phyloP scores from a whole-genome alignment of 2,329 filamentous ascomycete species.

The Aspergillaceae sp. region DNA sequence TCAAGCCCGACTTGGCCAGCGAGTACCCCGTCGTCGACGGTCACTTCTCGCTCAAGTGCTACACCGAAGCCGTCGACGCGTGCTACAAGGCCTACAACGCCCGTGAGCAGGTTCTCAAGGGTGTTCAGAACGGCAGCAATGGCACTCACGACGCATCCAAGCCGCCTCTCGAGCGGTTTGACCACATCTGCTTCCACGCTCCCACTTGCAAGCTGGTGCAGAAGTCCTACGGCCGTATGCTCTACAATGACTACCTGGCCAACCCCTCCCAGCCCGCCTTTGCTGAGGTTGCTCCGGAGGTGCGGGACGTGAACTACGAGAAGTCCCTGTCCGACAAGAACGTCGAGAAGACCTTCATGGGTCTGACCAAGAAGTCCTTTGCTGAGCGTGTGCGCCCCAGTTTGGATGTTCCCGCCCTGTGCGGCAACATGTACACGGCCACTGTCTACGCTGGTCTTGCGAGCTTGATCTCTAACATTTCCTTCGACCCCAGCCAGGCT shows the following conservation, averaged over 20 bases:
- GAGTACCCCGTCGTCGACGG: conserved; percentile 82
- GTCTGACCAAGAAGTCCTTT: conserved; percentile 73
- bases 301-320: conserved; percentile 69
- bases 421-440: conserved; percentile 57
- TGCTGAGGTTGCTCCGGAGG: conserved; percentile 64
- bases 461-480: conserved; percentile 55
- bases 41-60: conserved; percentile 74
- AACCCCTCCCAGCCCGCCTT: conserved; percentile 61
- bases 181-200: conserved; percentile 74
- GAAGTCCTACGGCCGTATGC: conserved; percentile 73
- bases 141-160: conserved; percentile 42
- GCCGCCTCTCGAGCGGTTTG: conserved; percentile 67
- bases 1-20: conserved; percentile 80
- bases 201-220: conserved; percentile 81
- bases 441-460: conserved; percentile 52
- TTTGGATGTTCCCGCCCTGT: conserved; percentile 69
- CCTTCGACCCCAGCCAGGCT: conserved; percentile 55
- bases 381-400: conserved; percentile 65
- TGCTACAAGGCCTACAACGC: conserved; percentile 74
- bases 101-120: conserved; percentile 56
- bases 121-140: conserved; percentile 43
- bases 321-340: conserved; percentile 72
- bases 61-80: conserved; percentile 68
- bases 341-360: conserved; percentile 82
- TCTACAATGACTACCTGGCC: conserved; percentile 77